Evolutionary conservation across 2,329 filamentous ascomycete species (phyloP), one percentile per base, ranked within the genome.

Genomic region (Cyanodermella asteris): DNA sequence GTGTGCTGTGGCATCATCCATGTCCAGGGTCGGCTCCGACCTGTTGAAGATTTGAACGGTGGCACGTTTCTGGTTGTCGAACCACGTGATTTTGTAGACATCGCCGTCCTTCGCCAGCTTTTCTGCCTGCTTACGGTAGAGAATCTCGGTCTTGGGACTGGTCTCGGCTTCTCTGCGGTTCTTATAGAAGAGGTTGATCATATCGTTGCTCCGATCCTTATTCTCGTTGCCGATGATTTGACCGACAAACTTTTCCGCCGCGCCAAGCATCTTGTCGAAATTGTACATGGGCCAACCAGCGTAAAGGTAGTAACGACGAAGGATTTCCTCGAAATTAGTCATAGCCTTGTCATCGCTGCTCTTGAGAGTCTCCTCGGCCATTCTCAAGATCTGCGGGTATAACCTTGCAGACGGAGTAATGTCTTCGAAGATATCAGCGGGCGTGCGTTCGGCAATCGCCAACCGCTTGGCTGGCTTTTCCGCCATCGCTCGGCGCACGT

Each of bases 221-320:
- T 67, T 62, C 38, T 97, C 87, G 3, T 67, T 67, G 39, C 71
- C 81, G 41, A 82, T 76, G 45, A 91, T 81, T n/a, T 65, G 65
- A 11, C 81, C 61, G 13, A 75, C 80, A 30, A 82, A 72, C 29
- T 81, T 74, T 30, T 74, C 73, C 19, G 93, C 64, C 1, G 73
- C 73, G 42, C 70, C 71, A 26, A 94, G 64, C 16, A 93, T 67
- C 44, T 91, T 82, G 42, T 90, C 78, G 34, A 94, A 71, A 4
- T 78, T 82, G 53, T 94, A 97, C 19, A 94, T 53, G 40, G 81
- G 80, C 74, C 84, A 97, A 5, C 87, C 87, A 35, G 70, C 75
- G 42, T 74, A 72, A 29, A 94, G 61, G 45, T 93, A 97, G 51
- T 80, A 93, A 35, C 82, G 76, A 13, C 87, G 74, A 28, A 97